Conservation (phyloP, 2,329 filamentous ascomycete species). For the Fusarium xylarioides region DNA sequence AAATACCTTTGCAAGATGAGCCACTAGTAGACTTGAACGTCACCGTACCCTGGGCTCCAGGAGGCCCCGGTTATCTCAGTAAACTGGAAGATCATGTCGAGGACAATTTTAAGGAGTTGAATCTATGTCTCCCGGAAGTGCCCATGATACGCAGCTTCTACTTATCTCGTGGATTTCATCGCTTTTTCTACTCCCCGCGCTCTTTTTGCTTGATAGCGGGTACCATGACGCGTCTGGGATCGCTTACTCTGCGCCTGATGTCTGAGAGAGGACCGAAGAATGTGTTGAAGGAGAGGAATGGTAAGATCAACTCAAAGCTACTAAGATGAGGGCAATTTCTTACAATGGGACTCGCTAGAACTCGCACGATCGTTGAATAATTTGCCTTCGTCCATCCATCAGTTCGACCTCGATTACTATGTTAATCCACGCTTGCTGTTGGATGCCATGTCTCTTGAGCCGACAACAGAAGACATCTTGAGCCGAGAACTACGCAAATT, state of each 20-base stretch:
- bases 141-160: background rate
- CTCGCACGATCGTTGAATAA: background rate
- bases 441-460: background rate
- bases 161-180: accelerated
- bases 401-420: background rate
- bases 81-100: background rate
- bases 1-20: background rate
- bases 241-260: background rate
- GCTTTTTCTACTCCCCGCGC: background rate
- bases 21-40: background rate
- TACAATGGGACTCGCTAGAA: background rate
- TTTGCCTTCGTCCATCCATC: background rate
- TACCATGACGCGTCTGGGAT: constrained; percentile 1
- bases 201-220: background rate
- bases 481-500: background rate
- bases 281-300: background rate
- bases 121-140: background rate
- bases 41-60: background rate
- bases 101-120: background rate
- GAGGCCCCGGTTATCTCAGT: background rate
- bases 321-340: background rate
- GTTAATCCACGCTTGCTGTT: background rate
- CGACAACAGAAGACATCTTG: background rate
- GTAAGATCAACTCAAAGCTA: background rate
- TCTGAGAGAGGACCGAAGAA: background rate